These are phyloP conservation scores for Fallopia convolvulus DNA, from an alignment of 148 eudicot genomes.

Conservation along the genomic window DNA sequence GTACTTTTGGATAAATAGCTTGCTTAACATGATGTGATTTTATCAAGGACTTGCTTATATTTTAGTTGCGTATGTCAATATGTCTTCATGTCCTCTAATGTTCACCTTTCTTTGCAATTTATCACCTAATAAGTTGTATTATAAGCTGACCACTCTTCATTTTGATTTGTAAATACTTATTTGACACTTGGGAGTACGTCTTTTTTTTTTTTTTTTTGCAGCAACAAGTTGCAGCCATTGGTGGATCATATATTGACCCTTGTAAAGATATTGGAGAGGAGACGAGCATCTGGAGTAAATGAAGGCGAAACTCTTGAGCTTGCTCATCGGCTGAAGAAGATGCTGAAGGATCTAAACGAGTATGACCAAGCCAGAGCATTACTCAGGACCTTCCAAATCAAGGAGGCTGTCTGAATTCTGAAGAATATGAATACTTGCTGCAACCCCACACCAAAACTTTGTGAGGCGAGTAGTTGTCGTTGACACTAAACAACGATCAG, in stretches of 20 bases:
- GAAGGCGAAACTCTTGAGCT: constrained; percentile 50
- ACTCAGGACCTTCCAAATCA: constrained; percentile 66
- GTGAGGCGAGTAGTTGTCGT: background rate
- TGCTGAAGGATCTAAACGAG: constrained; percentile 87
- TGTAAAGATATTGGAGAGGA: constrained; percentile 60
- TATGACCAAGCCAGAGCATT: constrained; percentile 75
- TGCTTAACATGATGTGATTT: background rate
- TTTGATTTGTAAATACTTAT: background rate
- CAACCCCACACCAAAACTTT: background rate
- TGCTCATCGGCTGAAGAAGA: constrained; percentile 79
- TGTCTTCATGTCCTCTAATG: background rate
- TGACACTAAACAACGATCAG: background rate
- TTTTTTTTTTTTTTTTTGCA: constrained; percentile 20
- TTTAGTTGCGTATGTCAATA: background rate
- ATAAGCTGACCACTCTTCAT: background rate
- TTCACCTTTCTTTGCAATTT: background rate
- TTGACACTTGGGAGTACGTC: background rate
- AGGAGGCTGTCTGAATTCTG: constrained; percentile 53
- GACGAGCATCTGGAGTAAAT: constrained; percentile 33
- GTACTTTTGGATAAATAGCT: background rate
- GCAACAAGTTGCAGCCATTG: constrained; percentile 76
- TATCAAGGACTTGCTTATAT: background rate
- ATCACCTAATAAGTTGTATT: background rate
- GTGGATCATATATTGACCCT: constrained; percentile 58
- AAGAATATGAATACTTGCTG: background rate